Base-by-base conservation (phyloP, 768 basidiomycete genomes). In the Terana coerulea region DNA sequence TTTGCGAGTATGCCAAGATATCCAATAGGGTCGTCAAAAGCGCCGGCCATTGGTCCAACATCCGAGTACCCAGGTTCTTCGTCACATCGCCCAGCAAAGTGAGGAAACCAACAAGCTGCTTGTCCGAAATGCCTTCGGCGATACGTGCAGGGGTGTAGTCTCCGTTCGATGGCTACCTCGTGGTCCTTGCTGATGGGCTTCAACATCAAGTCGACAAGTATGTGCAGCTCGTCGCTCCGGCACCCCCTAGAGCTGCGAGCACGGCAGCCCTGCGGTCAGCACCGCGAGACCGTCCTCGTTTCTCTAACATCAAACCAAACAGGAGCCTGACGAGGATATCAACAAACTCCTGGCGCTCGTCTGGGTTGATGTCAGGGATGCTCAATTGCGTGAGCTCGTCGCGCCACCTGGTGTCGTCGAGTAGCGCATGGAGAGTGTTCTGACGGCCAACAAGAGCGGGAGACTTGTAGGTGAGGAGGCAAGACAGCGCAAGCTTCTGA, bases 341-440 rank as follows among this genome's bases (percentile, higher is more conserved):
- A 7, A 97, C 75, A 12, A 91, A 71, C 55, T 84, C 84, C 2
- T 62, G 59, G 28, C 95, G 77, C 57, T 86, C 81, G 0, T 72
- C 67, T 0, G 71, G 61, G 15, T 79, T 74, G 49, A 85, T 71
- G 5, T 79, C 77, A 19, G 71, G 71, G 10, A 95, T 70, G 51
- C 88, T 76, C 36, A 98, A 76, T 12, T 80, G 75, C 2, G 83
- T 77, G 4, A 98, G 77, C 57, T 88, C 84, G 61, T 98, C 95
- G n/a, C 94, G 74, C 83, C 94, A 97, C 41, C 86, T 72, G 6
- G 83, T 85, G 41, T 92, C 88, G 54, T 98, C 93, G 28, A 99
- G 73, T 10, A 98, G 72, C 7, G 72, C 73, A 9, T 76, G 74
- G 21, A 98, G 68, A 10, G 77, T 75, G n/a, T 87, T 83, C 56